Evolutionary conservation across 352 stramenopile genomes (phyloP).

Genomic region (Phytophthora fragariae): DNA sequence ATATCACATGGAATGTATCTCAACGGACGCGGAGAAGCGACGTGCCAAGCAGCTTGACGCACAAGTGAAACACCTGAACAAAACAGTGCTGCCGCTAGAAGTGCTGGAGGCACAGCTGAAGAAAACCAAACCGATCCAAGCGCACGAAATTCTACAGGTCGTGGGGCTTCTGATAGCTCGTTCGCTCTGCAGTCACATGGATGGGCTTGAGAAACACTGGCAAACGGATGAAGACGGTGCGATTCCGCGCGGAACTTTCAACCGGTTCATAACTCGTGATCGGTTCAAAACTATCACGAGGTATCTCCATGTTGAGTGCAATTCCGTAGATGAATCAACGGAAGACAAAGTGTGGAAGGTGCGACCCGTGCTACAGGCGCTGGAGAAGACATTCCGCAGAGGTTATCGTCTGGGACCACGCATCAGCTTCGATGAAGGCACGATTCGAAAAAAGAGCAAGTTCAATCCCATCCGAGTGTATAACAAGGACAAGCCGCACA

Average conservation of each 20-base stretch:
- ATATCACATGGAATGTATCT: not conserved
- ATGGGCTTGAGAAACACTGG: not conserved
- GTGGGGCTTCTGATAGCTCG: not conserved
- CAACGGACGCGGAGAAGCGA: not conserved
- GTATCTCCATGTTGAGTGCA: constrained; percentile 18
- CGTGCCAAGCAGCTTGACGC: not conserved
- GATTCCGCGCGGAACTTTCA: constrained; percentile 5
- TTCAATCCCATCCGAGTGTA: constrained; percentile 27
- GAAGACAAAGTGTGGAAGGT: constrained; percentile 24
- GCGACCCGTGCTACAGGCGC: not conserved
- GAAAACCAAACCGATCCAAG: not conserved
- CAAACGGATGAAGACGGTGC: not conserved
- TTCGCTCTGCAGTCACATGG: not conserved
- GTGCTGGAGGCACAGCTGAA: not conserved
- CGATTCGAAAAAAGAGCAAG: constrained; percentile 16
- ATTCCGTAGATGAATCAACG: not conserved
- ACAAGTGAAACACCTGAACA: not conserved
- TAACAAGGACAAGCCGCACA: constrained; percentile 24
- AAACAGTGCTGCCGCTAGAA: not conserved
- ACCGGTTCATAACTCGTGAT: constrained; percentile 6
- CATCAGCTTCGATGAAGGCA: constrained; percentile 26
- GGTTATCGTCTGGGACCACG: constrained; percentile 8
- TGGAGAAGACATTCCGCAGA: constrained; percentile 22
- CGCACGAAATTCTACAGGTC: not conserved
- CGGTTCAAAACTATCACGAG: constrained; percentile 18